Percentiles rank a stretch among this genome's conserved stretches.
Evolutionary conservation across 768 basidiomycete genomes (phyloP).

Genomic region (Collybia mongolica): DNA sequence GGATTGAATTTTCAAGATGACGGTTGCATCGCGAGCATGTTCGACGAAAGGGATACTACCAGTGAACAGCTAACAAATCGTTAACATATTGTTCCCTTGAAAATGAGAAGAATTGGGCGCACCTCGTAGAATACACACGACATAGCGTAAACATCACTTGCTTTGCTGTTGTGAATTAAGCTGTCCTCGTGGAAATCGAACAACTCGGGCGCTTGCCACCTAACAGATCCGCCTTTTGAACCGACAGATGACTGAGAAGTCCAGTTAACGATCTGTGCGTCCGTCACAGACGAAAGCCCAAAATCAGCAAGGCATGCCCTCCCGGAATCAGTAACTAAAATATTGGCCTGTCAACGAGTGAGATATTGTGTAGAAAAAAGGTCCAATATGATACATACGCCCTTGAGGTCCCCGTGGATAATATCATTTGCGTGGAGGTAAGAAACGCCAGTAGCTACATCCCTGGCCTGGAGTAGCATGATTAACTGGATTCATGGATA

Average conservation of each 20-base stretch:
- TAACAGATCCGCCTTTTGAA: not conserved
- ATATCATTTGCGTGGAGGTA: conserved; percentile 8
- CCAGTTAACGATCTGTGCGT: conserved; percentile 3
- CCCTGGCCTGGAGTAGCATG: not conserved
- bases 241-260: conserved; percentile 2
- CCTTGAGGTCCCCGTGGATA: conserved; percentile 12
- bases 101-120: not conserved
- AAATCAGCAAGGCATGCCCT: conserved; percentile 2
- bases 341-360: conserved; percentile 10
- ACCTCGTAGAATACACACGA: conserved; percentile 1
- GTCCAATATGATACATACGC: not conserved
- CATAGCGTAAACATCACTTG: conserved; percentile 3
- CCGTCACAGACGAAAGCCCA: not conserved
- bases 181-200: not conserved
- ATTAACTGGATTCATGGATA: too few relatives aligned
- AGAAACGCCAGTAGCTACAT: conserved; percentile 6
- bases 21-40: not conserved
- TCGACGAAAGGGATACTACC: not conserved
- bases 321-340: conserved; percentile 8
- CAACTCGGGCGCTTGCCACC: conserved; percentile 7
- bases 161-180: conserved; percentile 8
- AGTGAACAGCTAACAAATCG: conserved; percentile 1
- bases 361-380: not conserved
- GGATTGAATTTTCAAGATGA: not conserved
- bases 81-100: not conserved